Evolutionary conservation across 176 grass and related monocot species (phyloP).

Genomic region (Oryza rufipogon): DNA sequence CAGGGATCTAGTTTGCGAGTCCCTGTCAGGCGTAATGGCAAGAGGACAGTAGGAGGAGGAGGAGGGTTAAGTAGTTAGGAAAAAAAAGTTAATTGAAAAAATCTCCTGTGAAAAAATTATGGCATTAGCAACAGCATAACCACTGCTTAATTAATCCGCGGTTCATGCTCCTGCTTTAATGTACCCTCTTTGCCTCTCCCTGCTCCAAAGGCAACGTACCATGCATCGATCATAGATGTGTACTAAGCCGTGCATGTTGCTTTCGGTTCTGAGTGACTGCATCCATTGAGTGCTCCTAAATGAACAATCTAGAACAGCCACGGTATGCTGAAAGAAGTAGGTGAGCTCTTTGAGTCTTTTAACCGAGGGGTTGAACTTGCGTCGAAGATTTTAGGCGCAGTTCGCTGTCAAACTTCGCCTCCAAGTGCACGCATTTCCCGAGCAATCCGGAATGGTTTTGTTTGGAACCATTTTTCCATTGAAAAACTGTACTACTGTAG

Average conservation of each 20-base stretch:
- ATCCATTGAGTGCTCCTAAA: conserved; percentile 32
- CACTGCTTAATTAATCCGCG: background rate
- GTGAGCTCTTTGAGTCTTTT: background rate
- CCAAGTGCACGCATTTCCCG: conserved; percentile 31
- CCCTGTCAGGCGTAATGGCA: conserved; percentile 42
- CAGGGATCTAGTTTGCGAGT: conserved; percentile 41
- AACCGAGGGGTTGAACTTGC: background rate
- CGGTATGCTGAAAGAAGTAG: background rate
- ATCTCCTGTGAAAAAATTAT: background rate
- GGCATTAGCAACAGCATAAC: background rate
- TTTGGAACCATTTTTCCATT: background rate
- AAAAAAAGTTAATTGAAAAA: conserved; percentile 7
- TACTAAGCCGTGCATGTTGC: conserved; percentile 28
- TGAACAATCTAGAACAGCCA: background rate
- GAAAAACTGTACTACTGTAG: background rate
- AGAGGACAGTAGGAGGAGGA: conserved; percentile 25
- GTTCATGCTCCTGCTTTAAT: background rate
- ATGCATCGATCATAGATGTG: background rate
- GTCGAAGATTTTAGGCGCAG: background rate
- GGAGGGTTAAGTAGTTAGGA: background rate
- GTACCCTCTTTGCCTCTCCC: background rate
- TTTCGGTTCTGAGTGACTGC: conserved; percentile 52
- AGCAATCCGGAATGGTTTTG: background rate
- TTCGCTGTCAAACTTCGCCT: background rate
- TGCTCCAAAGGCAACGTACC: conserved; percentile 21